These are phyloP conservation scores for Debaryomyces robertsiae DNA, from an alignment of 1,139 yeast species.

Conservation along the genomic window DNA sequence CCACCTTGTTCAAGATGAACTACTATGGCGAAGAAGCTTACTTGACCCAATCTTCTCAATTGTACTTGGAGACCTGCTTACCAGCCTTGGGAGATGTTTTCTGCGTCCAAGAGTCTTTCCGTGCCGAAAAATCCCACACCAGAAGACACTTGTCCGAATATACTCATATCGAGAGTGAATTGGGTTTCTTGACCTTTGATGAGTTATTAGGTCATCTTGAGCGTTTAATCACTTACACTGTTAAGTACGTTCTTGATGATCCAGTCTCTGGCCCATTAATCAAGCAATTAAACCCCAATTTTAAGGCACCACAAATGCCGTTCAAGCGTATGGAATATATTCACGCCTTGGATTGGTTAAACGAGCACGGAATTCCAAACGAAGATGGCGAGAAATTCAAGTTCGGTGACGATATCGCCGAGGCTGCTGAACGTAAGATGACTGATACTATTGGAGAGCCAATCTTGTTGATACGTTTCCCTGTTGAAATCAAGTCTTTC, in stretches of 20 bases:
- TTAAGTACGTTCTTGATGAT: conserved; percentile 79
- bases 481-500: conserved; percentile 94
- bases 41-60: conserved; percentile 95
- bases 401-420: conserved; percentile 99
- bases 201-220: conserved; percentile 87
- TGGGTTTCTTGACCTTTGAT: conserved; percentile 83
- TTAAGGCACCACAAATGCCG: conserved; percentile 79
- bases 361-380: conserved; percentile 90
- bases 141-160: conserved; percentile 97
- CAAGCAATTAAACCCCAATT: conserved; percentile 89
- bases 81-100: conserved; percentile 97
- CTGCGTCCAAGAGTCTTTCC: conserved; percentile 97
- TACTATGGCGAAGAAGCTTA: conserved; percentile 98
- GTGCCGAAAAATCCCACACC: conserved; percentile 98
- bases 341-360: conserved; percentile 93
- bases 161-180: conserved; percentile 95
- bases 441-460: conserved; percentile 93
- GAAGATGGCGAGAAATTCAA: conserved; percentile 91
- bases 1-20: conserved; percentile 88
- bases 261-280: conserved; percentile 90
- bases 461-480: conserved; percentile 89
- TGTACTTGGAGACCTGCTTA: conserved; percentile 93
- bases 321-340: conserved; percentile 90
- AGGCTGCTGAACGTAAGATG: conserved; percentile 99
- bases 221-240: conserved; percentile 65